Base-by-base conservation (phyloP, 192 early-diverging fungal species). In the Jimgerdemannia flammicorona region DNA sequence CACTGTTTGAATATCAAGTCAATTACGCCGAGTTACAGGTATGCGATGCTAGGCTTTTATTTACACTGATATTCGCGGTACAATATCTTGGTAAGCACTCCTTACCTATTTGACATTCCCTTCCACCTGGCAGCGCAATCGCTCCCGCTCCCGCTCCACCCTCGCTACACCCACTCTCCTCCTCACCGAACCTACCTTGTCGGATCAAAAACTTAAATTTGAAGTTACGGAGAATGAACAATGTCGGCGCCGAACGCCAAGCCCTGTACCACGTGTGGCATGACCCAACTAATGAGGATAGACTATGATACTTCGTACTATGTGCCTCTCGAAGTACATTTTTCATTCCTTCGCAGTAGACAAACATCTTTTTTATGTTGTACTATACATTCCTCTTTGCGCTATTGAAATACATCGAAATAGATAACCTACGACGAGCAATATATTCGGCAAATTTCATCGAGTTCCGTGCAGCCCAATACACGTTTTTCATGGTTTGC, bases 1-100 rank as follows among this genome's bases (percentile, higher is more conserved):
- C 95, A 3, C 77, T 98, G 18, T 69, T 97, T 0, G 86, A 92
- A 54, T 99, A 92, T 76, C 97, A 99, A 81, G 66, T 90, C n/a
- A 79, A 77, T 70, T 72, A 74, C 40, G 68, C 19, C 7, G 67
- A 41, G 29, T 19, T 68, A 2, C 67, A 68, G 67, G 67, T 68
- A 68, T 2, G 6, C 14, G 14, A 6, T 59, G 8, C 49, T 14
- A 14, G 49, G 8, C 49, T 59, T 59, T 59, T 14, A 14, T 29
- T 29, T 29, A 29, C 1, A 29, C 29, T 29, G 29, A 29, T 29
- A 29, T 29, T 29, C 29, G 29, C 29, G 29, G 29, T 29, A 29
- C 29, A 29, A 29, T 29, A 29, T 29, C 29, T 29, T 29, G 29
- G 29, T 29, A 29, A 29, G 29, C 29, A 29, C 29, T 29, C 29